These are phyloP conservation scores for Kurtzmaniella quercitrusa DNA, from an alignment of 1,139 yeast species.

Conservation along the genomic window DNA sequence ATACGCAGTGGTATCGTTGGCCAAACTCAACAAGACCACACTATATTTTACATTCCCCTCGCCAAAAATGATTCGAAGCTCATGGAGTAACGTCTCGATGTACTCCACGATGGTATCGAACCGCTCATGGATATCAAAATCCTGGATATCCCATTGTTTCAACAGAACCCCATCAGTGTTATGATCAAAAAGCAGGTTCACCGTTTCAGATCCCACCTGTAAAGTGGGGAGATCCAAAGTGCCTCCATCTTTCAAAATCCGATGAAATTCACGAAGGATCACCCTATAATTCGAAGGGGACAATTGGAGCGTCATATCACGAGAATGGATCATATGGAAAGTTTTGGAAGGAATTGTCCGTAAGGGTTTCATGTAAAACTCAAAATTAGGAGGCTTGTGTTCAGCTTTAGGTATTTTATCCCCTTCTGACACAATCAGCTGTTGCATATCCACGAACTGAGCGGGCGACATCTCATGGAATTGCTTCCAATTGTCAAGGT, in stretches of 20 bases:
- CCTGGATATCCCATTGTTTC: neutral
- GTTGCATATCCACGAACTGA: slow-evolving; percentile 26
- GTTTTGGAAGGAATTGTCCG: slow-evolving; percentile 25
- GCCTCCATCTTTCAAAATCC: slow-evolving; percentile 37
- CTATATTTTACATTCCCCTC: slow-evolving; percentile 29
- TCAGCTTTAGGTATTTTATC: slow-evolving; percentile 16
- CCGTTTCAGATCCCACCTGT: slow-evolving; percentile 17
- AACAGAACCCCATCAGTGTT: neutral
- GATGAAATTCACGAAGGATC: slow-evolving; percentile 28
- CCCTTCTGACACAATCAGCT: slow-evolving; percentile 10
- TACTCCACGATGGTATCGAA: slow-evolving; percentile 1
- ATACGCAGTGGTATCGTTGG: slow-evolving; percentile 30
- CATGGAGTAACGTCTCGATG: slow-evolving; percentile 15
- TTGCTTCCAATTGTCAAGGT: slow-evolving; percentile 23
- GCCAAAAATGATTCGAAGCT: slow-evolving; percentile 29
- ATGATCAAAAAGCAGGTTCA: neutral
- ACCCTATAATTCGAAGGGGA: slow-evolving; percentile 22
- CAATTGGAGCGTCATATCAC: slow-evolving; percentile 34
- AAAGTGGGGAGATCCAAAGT: slow-evolving; percentile 29
- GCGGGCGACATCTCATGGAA: slow-evolving; percentile 22
- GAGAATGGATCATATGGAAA: slow-evolving; percentile 33
- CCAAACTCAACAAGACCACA: slow-evolving; percentile 25
- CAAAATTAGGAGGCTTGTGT: slow-evolving; percentile 36
- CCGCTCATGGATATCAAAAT: neutral
- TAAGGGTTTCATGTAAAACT: slow-evolving; percentile 27